Conservation (phyloP, 129 eudicot species). For the Smallanthus sonchifolius region DNA sequence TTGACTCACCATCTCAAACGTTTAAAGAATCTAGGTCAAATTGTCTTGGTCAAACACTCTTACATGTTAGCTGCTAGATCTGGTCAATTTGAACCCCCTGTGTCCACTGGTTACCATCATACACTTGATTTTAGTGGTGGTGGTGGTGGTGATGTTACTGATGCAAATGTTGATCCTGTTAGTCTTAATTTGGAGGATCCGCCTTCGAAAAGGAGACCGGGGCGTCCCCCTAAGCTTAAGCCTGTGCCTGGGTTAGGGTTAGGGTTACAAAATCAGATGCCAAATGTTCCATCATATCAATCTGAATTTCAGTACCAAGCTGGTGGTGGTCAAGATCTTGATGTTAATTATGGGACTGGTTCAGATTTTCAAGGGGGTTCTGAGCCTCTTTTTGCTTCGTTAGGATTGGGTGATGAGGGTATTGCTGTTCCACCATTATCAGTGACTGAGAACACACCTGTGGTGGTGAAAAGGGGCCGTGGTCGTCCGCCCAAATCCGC, state of each 20-base stretch:
- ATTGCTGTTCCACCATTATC: neutral
- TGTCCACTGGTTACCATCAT: neutral
- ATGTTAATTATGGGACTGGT: conserved; percentile 13
- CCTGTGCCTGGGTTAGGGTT: conserved; percentile 19
- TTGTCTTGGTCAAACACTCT: conserved; percentile 68
- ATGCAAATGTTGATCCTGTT: neutral
- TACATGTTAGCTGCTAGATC: conserved; percentile 57
- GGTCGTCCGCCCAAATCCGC: conserved; percentile 45
- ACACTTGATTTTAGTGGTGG: neutral
- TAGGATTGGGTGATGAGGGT: conserved; percentile 36
- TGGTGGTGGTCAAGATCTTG: conserved; percentile 3
- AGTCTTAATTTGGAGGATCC: neutral
- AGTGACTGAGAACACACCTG: neutral
- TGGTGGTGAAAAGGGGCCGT: conserved; percentile 32
- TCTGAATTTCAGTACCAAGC: conserved; percentile 6
- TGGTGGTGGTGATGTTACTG: neutral
- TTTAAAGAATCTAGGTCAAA: conserved; percentile 51
- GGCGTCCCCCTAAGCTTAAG: conserved; percentile 55
- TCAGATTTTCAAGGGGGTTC: conserved; percentile 26
- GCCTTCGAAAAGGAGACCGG: conserved; percentile 34
- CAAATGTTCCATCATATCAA: conserved; percentile 9
- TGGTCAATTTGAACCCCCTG: conserved; percentile 28
- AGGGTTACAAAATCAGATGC: neutral
- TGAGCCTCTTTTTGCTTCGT: conserved; percentile 47
- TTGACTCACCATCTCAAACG: conserved; percentile 68